A percentile compares a stretch with the other conserved stretches of the same genome.
Conservation (phyloP, 768 basidiomycete species). For the Dioszegia hungarica region DNA sequence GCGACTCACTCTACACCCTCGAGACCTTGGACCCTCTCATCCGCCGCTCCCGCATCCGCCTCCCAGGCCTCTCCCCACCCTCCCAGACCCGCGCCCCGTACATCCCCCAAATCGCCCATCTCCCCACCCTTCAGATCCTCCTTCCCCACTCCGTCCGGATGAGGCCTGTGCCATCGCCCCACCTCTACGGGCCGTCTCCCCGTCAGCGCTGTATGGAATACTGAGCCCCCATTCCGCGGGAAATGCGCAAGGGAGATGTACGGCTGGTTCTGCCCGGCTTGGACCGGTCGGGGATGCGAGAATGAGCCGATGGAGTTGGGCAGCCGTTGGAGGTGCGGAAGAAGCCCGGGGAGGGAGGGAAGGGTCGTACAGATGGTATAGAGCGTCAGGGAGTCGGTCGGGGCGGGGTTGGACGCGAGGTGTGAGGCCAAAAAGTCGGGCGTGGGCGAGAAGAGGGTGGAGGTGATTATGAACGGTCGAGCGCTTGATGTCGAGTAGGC, state of each 20-base stretch:
- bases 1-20: slow-evolving; percentile 20
- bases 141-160: background rate
- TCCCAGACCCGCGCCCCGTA: background rate
- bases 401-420: slow-evolving; percentile 4
- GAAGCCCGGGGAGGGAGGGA: slow-evolving; percentile 1
- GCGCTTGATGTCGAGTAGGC: no score
- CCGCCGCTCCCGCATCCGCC: slow-evolving; percentile 9
- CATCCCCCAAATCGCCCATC: slow-evolving; percentile 12
- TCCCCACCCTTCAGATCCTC: slow-evolving; percentile 29
- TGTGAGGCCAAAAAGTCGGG: slow-evolving; percentile 7
- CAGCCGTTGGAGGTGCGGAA: slow-evolving; percentile 13
- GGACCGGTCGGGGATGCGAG: background rate
- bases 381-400: background rate
- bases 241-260: slow-evolving; percentile 29
- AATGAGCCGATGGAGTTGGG: slow-evolving; percentile 27
- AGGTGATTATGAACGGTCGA: no score
- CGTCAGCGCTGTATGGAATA: slow-evolving; percentile 19
- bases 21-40: slow-evolving; percentile 16
- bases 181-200: slow-evolving; percentile 32
- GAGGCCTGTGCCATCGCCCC: slow-evolving; percentile 31
- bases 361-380: slow-evolving; percentile 33
- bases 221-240: background rate
- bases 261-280: background rate
- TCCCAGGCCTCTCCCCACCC: slow-evolving; percentile 35
- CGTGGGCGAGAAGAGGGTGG: slow-evolving; percentile 31